Percentiles rank a stretch among this genome's conserved stretches.
Evolutionary conservation across 306 rosid genomes (phyloP).

Genomic region (Ormosia semicastrata): DNA sequence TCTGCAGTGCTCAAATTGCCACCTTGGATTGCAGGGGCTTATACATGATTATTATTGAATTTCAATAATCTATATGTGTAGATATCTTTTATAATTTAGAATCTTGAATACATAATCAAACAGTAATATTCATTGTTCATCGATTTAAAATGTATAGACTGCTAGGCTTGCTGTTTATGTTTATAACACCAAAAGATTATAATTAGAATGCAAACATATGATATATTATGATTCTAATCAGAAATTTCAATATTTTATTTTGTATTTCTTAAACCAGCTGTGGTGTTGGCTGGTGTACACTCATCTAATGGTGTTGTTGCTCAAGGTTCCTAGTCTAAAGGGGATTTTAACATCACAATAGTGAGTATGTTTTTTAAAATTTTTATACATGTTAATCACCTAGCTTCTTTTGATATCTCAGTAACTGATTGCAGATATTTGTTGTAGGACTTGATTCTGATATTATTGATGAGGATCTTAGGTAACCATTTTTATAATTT

Average conservation of each 20-base stretch:
- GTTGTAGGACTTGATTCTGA: too few relatives aligned
- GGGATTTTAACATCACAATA: conserved; percentile 81
- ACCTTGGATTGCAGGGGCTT: too few relatives aligned
- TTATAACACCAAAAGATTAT: too few relatives aligned
- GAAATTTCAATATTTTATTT: too few relatives aligned
- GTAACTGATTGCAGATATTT: conserved; percentile 64
- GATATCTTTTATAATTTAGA: not conserved
- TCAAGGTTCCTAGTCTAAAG: too few relatives aligned
- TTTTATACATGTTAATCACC: conserved; percentile 1
- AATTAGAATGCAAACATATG: too few relatives aligned
- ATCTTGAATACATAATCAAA: not conserved
- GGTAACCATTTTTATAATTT: conserved; percentile 81
- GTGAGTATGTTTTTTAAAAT: conserved; percentile 49
- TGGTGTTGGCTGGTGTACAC: too few relatives aligned
- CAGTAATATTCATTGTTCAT: not conserved
- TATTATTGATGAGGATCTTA: too few relatives aligned
- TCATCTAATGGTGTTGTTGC: too few relatives aligned
- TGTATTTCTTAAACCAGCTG: too few relatives aligned
- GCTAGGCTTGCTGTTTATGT: conserved; percentile 3
- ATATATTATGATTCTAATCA: too few relatives aligned
- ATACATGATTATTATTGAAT: not conserved
- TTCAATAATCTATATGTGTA: not conserved
- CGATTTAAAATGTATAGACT: not conserved
- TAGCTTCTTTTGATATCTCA: conserved; percentile 3
- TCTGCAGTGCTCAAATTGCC: too few relatives aligned